Evolutionary conservation across 2,329 filamentous ascomycete species (phyloP).

Genomic region (Mariannaea elegans): DNA sequence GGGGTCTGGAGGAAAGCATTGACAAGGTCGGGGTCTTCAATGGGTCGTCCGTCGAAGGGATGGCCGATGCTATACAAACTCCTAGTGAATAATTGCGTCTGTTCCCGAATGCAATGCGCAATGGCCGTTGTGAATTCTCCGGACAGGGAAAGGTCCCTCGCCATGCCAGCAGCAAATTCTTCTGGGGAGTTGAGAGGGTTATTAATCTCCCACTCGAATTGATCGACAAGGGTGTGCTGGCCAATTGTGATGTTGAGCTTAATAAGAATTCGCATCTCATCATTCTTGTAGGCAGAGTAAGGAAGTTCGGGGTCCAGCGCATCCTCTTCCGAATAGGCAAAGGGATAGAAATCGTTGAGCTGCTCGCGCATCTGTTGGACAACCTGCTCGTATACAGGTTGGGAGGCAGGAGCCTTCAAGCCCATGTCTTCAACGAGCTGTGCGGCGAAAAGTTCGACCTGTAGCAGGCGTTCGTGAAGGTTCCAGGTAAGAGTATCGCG

Average conservation of each 20-base stretch:
- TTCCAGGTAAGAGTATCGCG: constrained; percentile 99
- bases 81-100: constrained; percentile 92
- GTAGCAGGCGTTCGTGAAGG: constrained; percentile 86
- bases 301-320: constrained; percentile 88
- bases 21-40: constrained; percentile 91
- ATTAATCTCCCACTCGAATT: constrained; percentile 99
- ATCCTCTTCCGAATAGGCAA: constrained; percentile 89
- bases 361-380: constrained; percentile 83
- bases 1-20: constrained; percentile 88
- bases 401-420: constrained; percentile 73
- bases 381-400: constrained; percentile 69
- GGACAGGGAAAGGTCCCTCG: constrained; percentile 86
- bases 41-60: constrained; percentile 90
- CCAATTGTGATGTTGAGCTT: constrained; percentile 99
- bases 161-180: constrained; percentile 91
- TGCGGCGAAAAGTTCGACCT: constrained; percentile 83
- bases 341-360: constrained; percentile 91
- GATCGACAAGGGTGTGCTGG: constrained; percentile 90
- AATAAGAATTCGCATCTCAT: constrained; percentile 96
- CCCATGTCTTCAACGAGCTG: constrained; percentile 94
- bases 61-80: constrained; percentile 94
- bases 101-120: constrained; percentile 96
- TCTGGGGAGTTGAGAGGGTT: constrained; percentile 93
- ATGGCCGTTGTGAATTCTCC: constrained; percentile 98
- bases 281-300: constrained; percentile 95